These are phyloP conservation scores for Oxalis stricta DNA, from an alignment of 441 rosid genomes.

Conservation along the genomic window DNA sequence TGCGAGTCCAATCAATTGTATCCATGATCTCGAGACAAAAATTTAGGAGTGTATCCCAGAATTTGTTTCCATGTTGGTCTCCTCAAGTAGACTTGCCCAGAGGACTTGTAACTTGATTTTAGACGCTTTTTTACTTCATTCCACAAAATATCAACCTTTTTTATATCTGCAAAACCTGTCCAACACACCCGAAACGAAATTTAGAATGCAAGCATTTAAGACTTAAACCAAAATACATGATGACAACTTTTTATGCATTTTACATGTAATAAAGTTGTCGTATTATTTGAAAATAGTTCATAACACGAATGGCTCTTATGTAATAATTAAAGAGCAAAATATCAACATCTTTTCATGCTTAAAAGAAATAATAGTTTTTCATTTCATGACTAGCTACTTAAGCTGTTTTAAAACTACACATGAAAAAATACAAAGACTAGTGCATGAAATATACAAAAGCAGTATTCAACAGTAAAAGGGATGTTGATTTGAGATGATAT, in stretches of 20 bases:
- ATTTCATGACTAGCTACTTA: too few species aligned
- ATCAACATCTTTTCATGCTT: too few species aligned
- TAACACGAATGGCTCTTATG: too few species aligned
- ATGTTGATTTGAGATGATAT: not conserved
- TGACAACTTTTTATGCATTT: not conserved
- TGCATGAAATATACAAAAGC: not conserved
- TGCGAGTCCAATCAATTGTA: conserved; percentile 79
- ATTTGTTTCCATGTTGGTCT: conserved; percentile 24
- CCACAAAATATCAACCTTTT: conserved; percentile 81
- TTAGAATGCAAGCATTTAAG: not conserved
- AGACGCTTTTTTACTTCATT: conserved; percentile 36
- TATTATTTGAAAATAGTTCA: too few species aligned
- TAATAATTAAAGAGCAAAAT: too few species aligned
- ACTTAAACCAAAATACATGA: not conserved
- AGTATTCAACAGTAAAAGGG: not conserved
- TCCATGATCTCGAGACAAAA: conserved; percentile 58
- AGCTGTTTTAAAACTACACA: too few species aligned
- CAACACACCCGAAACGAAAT: conserved; percentile 11
- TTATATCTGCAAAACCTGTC: conserved; percentile 62
- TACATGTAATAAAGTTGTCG: too few species aligned
- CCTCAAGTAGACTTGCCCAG: conserved; percentile 73
- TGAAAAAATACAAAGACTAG: too few species aligned
- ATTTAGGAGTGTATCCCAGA: conserved; percentile 59
- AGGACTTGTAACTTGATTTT: conserved; percentile 12
- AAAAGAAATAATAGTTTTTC: too few species aligned